Conservation (phyloP, 768 basidiomycete genomes). For the Ramaria sp. region DNA sequence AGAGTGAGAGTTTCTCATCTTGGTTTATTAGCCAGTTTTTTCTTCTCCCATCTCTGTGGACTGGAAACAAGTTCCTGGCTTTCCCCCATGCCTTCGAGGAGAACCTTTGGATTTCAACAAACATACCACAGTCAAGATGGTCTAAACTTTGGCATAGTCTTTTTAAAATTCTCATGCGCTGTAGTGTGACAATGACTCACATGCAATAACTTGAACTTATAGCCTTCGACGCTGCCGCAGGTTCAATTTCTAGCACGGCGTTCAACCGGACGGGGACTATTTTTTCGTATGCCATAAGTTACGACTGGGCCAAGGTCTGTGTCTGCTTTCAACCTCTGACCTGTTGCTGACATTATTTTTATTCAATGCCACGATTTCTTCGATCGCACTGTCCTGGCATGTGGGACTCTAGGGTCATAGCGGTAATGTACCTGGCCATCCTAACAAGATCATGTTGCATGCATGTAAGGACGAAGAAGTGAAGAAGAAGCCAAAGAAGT, state of each 20-base stretch:
- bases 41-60: not conserved
- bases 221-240: constrained; percentile 18
- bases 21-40: not conserved
- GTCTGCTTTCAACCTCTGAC: not conserved
- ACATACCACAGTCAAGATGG: not conserved
- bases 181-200: not conserved
- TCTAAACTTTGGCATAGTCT: not conserved
- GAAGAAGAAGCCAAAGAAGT: constrained; percentile 14
- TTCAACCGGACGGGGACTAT: constrained; percentile 31
- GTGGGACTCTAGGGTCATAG: constrained; percentile 17
- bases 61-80: not conserved
- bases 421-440: constrained; percentile 21
- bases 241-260: constrained; percentile 26
- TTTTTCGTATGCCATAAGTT: constrained; percentile 32
- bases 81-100: not conserved
- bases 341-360: not conserved
- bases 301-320: constrained; percentile 28
- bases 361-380: not conserved
- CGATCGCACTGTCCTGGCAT: not conserved
- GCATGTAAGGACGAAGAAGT: constrained; percentile 31
- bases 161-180: not conserved
- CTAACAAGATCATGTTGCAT: constrained; percentile 31
- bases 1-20: constrained; percentile 20
- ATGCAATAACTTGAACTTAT: not conserved
- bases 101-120: not conserved